phyloP scores from a whole-genome alignment of 2,329 filamentous ascomycete genomes.

The Fusarium globosum region DNA sequence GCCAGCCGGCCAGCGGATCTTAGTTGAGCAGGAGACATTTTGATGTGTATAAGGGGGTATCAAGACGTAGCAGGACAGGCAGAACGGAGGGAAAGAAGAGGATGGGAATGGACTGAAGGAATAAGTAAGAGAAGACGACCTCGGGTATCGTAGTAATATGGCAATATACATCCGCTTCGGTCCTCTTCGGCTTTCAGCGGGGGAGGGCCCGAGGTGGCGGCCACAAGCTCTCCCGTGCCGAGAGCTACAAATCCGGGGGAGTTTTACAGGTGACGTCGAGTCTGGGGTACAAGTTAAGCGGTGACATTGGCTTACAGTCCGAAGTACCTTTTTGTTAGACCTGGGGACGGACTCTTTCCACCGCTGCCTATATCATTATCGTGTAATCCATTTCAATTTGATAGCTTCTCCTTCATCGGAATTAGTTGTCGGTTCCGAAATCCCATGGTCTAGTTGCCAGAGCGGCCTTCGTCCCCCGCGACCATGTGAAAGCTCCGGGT shows the following conservation, averaged over 20 bases:
- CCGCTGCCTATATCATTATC: not conserved
- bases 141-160: slow-evolving; percentile 35
- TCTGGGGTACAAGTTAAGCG: slow-evolving; percentile 7
- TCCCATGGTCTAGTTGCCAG: not conserved
- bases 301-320: not conserved
- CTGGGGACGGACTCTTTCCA: not conserved
- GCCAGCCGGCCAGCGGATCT: slow-evolving; percentile 50
- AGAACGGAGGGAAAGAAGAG: slow-evolving; percentile 1
- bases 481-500: slow-evolving; percentile 29
- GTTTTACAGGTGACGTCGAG: slow-evolving; percentile 28
- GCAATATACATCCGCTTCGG: slow-evolving; percentile 42
- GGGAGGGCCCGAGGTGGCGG: slow-evolving; percentile 44
- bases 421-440: slow-evolving; percentile 5
- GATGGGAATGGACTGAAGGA: slow-evolving; percentile 6
- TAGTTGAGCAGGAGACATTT: slow-evolving; percentile 46
- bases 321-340: not conserved
- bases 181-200: slow-evolving; percentile 54
- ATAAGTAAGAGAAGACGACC: slow-evolving; percentile 16
- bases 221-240: slow-evolving; percentile 33
- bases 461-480: slow-evolving; percentile 36
- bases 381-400: not conserved
- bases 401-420: not conserved
- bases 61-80: slow-evolving; percentile 1
- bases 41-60: slow-evolving; percentile 15
- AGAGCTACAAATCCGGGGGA: slow-evolving; percentile 38